Percentiles rank a stretch among this genome's conserved stretches.
phyloP scores from a whole-genome alignment of 208 protist genomes.

The Leishmania major region DNA sequence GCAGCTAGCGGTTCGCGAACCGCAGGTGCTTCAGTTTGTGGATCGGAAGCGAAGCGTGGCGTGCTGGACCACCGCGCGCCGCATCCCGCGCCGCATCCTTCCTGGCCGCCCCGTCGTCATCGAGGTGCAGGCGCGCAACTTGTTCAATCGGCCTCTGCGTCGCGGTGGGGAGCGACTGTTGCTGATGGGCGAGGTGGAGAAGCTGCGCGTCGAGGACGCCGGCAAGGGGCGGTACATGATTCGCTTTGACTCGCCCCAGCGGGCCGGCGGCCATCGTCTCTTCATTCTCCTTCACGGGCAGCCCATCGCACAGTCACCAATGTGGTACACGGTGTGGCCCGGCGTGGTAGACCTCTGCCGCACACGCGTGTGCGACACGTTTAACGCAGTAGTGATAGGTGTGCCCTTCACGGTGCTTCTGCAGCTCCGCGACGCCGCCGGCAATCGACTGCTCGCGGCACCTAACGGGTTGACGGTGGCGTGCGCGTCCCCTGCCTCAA shows the following conservation, averaged over 20 bases:
- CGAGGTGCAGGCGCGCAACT: slow-evolving; percentile 37
- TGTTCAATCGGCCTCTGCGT: slow-evolving; percentile 37
- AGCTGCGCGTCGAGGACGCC: slow-evolving; percentile 21
- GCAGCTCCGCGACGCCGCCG: slow-evolving; percentile 42
- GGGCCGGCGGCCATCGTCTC: slow-evolving; percentile 49
- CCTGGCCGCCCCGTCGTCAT: slow-evolving; percentile 22
- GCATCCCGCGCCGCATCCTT: slow-evolving; percentile 25
- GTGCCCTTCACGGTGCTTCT: slow-evolving; percentile 60
- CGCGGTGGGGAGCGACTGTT: slow-evolving; percentile 38
- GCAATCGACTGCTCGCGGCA: slow-evolving; percentile 39
- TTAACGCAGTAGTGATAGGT: slow-evolving; percentile 57
- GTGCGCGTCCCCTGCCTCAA: slow-evolving; percentile 9
- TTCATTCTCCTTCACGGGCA: slow-evolving; percentile 66
- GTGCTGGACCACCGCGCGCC: slow-evolving; percentile 56
- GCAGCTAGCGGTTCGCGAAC: slow-evolving; percentile 57
- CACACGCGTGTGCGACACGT: slow-evolving; percentile 40
- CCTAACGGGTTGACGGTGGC: slow-evolving; percentile 11
- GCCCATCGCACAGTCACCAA: slow-evolving; percentile 66
- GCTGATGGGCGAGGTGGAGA: slow-evolving; percentile 42
- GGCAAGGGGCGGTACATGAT: slow-evolving; percentile 47
- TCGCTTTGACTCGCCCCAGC: slow-evolving; percentile 43
- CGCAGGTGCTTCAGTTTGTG: slow-evolving; percentile 37
- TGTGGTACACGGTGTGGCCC: slow-evolving; percentile 51
- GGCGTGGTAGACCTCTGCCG: slow-evolving; percentile 32
- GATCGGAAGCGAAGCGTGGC: slow-evolving; percentile 47